A percentile compares a stretch with the other conserved stretches of the same genome.
Conservation (phyloP, 2,329 filamentous ascomycete species). For the Colletotrichum truncatum region DNA sequence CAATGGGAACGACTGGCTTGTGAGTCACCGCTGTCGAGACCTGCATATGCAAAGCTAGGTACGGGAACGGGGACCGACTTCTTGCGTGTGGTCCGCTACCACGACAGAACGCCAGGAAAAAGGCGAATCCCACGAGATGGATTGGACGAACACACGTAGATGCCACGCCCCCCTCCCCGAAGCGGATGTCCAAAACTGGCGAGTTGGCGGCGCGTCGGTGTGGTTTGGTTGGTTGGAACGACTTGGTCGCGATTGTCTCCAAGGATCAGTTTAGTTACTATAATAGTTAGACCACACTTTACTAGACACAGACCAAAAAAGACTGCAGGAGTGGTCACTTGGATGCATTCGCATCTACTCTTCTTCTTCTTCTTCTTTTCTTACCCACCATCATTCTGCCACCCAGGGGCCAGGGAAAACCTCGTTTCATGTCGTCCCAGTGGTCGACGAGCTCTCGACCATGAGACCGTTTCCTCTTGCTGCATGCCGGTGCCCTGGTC, state of each 20-base stretch:
- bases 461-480: constrained; percentile 18
- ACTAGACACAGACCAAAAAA: background rate
- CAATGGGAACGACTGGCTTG: constrained; percentile 35
- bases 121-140: background rate
- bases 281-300: background rate
- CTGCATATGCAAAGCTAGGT: constrained; percentile 29
- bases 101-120: background rate
- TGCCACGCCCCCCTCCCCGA: background rate
- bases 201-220: constrained; percentile 7
- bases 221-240: constrained; percentile 6
- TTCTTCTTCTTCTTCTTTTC: background rate
- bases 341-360: background rate
- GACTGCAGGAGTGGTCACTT: background rate
- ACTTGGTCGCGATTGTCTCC: background rate
- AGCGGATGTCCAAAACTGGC: constrained; percentile 6
- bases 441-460: constrained; percentile 10
- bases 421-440: constrained; percentile 23
- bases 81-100: background rate
- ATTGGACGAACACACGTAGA: constrained; percentile 2
- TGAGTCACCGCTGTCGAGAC: constrained; percentile 36
- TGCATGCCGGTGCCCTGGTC: constrained; percentile 1
- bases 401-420: background rate
- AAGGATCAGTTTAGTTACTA: background rate
- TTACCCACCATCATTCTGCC: background rate
- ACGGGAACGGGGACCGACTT: background rate